Percentiles rank a stretch among this genome's conserved stretches.
phyloP scores from a whole-genome alignment of 139 green algal species.

The Chloropicon primus region DNA sequence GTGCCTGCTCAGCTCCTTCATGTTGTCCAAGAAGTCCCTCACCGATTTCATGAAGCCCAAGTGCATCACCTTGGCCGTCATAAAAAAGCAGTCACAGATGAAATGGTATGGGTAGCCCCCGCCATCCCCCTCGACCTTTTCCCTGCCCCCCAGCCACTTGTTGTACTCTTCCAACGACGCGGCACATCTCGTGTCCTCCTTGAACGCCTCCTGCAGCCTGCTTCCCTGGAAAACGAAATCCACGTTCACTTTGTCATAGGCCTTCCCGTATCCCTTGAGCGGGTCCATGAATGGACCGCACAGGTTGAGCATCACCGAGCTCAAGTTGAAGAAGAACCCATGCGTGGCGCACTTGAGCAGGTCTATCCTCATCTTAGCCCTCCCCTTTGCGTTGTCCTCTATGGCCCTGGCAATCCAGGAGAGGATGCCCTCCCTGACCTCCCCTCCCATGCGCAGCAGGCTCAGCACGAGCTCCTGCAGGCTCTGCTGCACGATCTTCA shows the following conservation, averaged over 20 bases:
- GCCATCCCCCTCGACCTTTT: background rate
- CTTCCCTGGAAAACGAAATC: constrained; percentile 21
- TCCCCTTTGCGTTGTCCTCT: constrained; percentile 52
- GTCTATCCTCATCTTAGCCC: constrained; percentile 63
- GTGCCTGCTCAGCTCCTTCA: background rate
- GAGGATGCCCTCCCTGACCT: constrained; percentile 49
- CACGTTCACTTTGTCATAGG: constrained; percentile 17
- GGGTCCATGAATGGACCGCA: constrained; percentile 77
- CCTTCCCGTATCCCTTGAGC: constrained; percentile 24
- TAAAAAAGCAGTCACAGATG: constrained; percentile 94
- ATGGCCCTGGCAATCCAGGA: constrained; percentile 57
- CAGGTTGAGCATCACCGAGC: constrained; percentile 41
- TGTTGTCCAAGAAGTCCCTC: background rate
- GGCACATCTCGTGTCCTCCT: background rate
- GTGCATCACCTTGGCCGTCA: constrained; percentile 62
- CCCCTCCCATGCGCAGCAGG: constrained; percentile 45
- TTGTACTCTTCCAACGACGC: background rate
- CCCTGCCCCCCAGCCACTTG: background rate
- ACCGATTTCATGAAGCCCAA: constrained; percentile 27
- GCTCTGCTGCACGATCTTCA: background rate
- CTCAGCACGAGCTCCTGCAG: constrained; percentile 35
- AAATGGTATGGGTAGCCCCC: constrained; percentile 57
- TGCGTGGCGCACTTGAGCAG: constrained; percentile 29
- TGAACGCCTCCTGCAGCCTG: constrained; percentile 20
- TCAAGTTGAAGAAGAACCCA: constrained; percentile 74